Conservation (phyloP, 2,329 filamentous ascomycete genomes). For the Endoconidiophora laricicola region DNA sequence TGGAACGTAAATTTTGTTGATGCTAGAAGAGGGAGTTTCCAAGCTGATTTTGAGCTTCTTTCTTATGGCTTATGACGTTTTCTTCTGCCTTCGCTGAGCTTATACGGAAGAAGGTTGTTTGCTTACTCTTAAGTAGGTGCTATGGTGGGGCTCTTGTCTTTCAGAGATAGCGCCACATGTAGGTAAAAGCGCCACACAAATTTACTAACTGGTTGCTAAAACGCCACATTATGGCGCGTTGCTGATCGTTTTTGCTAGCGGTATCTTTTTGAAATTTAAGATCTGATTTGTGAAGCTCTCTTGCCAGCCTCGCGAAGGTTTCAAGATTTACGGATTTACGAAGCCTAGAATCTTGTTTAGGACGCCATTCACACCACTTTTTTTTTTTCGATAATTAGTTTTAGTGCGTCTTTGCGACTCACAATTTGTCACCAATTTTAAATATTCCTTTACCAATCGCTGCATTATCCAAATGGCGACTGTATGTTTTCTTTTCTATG, state of each 20-base stretch:
- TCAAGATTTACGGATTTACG: background rate
- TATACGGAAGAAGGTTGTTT: background rate
- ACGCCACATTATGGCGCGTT: conserved; percentile 9
- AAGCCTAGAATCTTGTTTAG: conserved; percentile 17
- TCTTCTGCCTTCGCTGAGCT: conserved; percentile 10
- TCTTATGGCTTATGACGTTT: conserved; percentile 10
- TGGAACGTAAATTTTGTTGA: too few relatives aligned
- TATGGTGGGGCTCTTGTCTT: conserved; percentile 2
- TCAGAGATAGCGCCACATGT: conserved; percentile 1
- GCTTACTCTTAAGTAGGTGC: background rate
- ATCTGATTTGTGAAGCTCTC: conserved; percentile 3
- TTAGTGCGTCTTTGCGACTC: background rate
- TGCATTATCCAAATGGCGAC: conserved; percentile 29
- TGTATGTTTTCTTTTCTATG: conserved; percentile 24
- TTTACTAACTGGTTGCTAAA: too few relatives aligned
- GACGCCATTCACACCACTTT: background rate
- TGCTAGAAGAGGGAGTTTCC: too few relatives aligned
- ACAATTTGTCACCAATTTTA: background rate
- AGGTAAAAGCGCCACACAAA: conserved; percentile 3
- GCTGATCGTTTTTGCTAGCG: background rate
- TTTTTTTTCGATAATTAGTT: background rate
- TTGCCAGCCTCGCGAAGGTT: conserved; percentile 7
- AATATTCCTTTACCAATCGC: background rate
- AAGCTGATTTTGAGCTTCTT: background rate
- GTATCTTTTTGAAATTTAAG: background rate